Conservation (phyloP, 1,284 basidiomycete species). For the Moesziomyces parantarcticus region DNA sequence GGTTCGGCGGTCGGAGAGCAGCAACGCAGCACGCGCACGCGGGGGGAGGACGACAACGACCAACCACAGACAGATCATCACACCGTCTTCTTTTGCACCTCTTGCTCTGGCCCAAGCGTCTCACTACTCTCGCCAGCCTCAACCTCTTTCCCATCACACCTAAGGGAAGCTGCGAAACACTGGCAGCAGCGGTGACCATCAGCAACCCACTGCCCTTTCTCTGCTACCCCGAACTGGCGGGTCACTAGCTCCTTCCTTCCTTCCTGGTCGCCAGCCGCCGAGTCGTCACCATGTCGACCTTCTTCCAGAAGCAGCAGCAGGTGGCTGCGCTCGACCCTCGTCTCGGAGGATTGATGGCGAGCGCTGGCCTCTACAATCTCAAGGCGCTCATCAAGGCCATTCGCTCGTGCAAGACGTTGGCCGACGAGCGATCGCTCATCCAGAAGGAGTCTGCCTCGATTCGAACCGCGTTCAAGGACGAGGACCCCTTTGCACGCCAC, state of each 20-base stretch:
- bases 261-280: background rate
- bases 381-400: constrained; percentile 69
- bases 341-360: constrained; percentile 65
- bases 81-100: too few relatives aligned
- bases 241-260: background rate
- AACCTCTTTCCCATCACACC: too few relatives aligned
- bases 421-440: constrained; percentile 96
- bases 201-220: background rate
- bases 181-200: too few relatives aligned
- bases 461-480: constrained; percentile 95
- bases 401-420: constrained; percentile 81
- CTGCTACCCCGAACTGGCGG: background rate
- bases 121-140: too few relatives aligned
- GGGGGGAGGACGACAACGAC: too few relatives aligned
- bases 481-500: constrained; percentile 81
- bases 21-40: too few relatives aligned
- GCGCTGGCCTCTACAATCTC: constrained; percentile 67
- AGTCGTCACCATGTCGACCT: constrained; percentile 59
- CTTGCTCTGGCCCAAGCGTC: too few relatives aligned
- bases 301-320: constrained; percentile 68
- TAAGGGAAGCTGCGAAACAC: too few relatives aligned
- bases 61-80: too few relatives aligned
- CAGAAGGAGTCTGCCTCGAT: constrained; percentile 99
- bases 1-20: too few relatives aligned
- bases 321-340: constrained; percentile 67